Conservation (phyloP, 352 stramenopile species). For the Globisporangium okanoganense region DNA sequence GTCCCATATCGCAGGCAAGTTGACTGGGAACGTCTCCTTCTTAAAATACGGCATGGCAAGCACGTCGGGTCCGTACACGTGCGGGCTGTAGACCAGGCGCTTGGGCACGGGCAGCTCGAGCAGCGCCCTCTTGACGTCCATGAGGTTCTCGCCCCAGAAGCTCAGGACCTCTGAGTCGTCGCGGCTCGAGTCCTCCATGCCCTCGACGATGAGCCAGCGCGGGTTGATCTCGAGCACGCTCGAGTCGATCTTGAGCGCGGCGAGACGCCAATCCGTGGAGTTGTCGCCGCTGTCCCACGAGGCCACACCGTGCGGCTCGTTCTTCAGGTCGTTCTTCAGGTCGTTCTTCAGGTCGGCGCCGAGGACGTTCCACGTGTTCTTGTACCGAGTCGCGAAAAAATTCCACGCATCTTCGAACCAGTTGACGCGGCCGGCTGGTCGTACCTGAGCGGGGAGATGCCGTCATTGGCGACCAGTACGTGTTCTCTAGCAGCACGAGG, state of each 20-base stretch:
- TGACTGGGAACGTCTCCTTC: conserved; percentile 2
- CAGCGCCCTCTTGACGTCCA: conserved; percentile 20
- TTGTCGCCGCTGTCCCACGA: conserved; percentile 34
- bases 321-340: too few relatives aligned
- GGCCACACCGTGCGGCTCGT: conserved; percentile 38
- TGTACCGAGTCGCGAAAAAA: conserved; percentile 31
- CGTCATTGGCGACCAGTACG: conserved; percentile 30
- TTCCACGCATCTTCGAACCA: conserved; percentile 32
- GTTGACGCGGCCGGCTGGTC: conserved; percentile 21
- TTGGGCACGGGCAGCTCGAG: conserved; percentile 29
- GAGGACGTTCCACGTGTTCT: conserved; percentile 40
- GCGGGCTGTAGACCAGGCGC: conserved; percentile 50
- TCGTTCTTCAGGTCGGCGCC: conserved; percentile 56
- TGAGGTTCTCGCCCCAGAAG: conserved; percentile 55
- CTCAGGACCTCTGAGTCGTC: conserved; percentile 18
- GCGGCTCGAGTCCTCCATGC: conserved; percentile 25
- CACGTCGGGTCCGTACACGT: conserved; percentile 45
- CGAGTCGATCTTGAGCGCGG: conserved; percentile 22
- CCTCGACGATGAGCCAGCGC: conserved; percentile 49
- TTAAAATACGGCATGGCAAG: conserved; percentile 18
- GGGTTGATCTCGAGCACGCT: conserved; percentile 25
- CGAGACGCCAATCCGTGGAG: conserved; percentile 44
- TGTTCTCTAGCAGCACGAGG: conserved; percentile 47
- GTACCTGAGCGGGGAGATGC: conserved; percentile 44
- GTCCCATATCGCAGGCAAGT: conserved; percentile 27